Conservation (phyloP, 495 filamentous ascomycete genomes). For the Lichenothelia convexa region DNA sequence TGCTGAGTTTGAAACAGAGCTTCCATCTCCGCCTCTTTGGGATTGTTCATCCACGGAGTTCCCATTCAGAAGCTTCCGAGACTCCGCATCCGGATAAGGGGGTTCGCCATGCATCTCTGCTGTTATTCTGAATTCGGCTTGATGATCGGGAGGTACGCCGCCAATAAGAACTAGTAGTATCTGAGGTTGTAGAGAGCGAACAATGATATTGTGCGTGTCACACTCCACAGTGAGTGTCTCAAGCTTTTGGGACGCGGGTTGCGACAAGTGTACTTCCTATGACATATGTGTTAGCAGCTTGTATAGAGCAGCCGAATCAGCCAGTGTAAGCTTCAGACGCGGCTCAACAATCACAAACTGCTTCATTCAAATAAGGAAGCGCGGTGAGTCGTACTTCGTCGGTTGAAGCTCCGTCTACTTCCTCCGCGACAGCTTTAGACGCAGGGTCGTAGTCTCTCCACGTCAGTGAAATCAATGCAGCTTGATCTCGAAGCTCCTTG, state of each 20-base stretch:
- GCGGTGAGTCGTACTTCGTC: background rate
- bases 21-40: background rate
- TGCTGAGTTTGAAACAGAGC: background rate
- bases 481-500: slow-evolving; percentile 20
- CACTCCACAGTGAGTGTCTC: slow-evolving; percentile 23
- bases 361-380: background rate
- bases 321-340: too few species aligned
- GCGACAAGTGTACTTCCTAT: too few species aligned
- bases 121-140: slow-evolving; percentile 14
- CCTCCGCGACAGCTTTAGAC: slow-evolving; percentile 1
- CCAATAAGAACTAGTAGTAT: slow-evolving; percentile 23
- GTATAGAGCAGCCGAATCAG: too few species aligned
- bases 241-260: slow-evolving; percentile 2
- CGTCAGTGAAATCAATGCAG: slow-evolving; percentile 18
- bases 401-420: background rate
- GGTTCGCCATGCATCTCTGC: slow-evolving; percentile 15
- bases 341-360: too few species aligned
- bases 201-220: slow-evolving; percentile 18
- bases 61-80: background rate
- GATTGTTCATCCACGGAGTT: background rate
- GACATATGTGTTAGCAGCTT: too few species aligned
- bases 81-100: slow-evolving; percentile 13
- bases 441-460: slow-evolving; percentile 20
- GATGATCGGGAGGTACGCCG: slow-evolving; percentile 17
- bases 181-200: slow-evolving; percentile 20